Conservation (phyloP, 352 stramenopile genomes). For the Phytophthora vignae region DNA sequence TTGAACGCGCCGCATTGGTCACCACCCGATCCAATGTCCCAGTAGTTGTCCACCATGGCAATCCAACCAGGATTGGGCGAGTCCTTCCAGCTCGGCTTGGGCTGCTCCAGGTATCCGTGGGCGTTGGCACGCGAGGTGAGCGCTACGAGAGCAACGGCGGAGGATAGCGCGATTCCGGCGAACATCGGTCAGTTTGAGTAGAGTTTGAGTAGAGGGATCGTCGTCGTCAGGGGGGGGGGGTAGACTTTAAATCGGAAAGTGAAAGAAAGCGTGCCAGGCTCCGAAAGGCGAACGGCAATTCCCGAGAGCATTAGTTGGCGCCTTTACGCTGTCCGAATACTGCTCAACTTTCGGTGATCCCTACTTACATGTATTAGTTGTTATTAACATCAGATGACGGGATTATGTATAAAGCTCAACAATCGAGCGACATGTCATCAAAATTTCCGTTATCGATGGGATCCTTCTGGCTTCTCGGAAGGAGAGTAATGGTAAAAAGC, state of each 20-base stretch:
- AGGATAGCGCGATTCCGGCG: conserved; percentile 12
- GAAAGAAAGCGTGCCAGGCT: not conserved
- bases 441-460: too few relatives aligned
- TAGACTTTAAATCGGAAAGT: conserved; percentile 13
- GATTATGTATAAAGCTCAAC: too few relatives aligned
- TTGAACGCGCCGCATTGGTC: conserved; percentile 31
- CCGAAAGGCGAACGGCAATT: not conserved
- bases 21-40: conserved; percentile 24
- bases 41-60: conserved; percentile 28
- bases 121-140: conserved; percentile 8
- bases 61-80: conserved; percentile 17
- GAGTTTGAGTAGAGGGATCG: too few relatives aligned
- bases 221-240: not conserved
- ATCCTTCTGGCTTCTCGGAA: too few relatives aligned
- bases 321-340: not conserved
- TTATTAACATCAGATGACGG: too few relatives aligned
- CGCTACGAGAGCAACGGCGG: conserved; percentile 2
- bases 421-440: too few relatives aligned
- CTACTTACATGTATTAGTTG: too few relatives aligned
- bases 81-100: conserved; percentile 19
- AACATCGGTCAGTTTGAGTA: too few relatives aligned
- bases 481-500: too few relatives aligned
- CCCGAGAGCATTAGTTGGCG: not conserved
- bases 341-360: too few relatives aligned
- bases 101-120: conserved; percentile 31